Evolutionary conservation across 306 rosid species (phyloP).

Genomic region (Acacia melanoxylon): DNA sequence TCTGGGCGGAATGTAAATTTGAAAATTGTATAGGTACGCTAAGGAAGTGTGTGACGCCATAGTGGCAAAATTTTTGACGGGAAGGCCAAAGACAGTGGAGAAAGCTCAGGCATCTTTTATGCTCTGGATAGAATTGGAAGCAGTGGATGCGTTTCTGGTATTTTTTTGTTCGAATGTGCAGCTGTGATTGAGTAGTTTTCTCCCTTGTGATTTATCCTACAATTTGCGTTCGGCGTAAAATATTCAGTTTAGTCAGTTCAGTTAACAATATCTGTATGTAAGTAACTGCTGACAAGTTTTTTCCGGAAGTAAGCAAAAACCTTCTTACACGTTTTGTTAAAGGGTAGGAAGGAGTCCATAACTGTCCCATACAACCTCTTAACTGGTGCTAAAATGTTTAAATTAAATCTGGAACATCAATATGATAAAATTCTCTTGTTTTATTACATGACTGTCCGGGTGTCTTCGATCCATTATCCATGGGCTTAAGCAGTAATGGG

Average conservation of each 20-base stretch:
- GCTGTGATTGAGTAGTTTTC: constrained; percentile 16
- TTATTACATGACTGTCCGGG: background rate
- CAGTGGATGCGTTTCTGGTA: constrained; percentile 94
- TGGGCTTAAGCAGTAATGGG: background rate
- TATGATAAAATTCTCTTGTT: background rate
- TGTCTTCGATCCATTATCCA: background rate
- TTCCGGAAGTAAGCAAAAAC: background rate
- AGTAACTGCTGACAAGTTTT: background rate
- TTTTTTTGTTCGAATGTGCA: constrained; percentile 17
- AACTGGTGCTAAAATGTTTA: background rate
- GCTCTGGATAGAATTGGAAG: constrained; percentile 98
- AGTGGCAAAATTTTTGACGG: constrained; percentile 93
- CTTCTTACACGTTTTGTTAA: background rate
- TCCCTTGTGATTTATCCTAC: constrained; percentile 1
- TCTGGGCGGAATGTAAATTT: constrained; percentile 23
- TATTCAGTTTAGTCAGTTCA: constrained; percentile 6
- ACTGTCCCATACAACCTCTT: background rate
- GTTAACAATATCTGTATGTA: background rate
- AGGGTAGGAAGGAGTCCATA: background rate
- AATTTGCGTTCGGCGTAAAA: constrained; percentile 15
- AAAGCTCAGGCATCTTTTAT: constrained; percentile 91
- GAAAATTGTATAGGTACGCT: constrained; percentile 52
- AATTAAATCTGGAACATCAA: background rate
- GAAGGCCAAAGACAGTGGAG: constrained; percentile 98
- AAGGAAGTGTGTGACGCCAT: constrained; percentile 92